A percentile compares a stretch with the other conserved stretches of the same genome.
Evolutionary conservation across 352 stramenopile species (phyloP).

Genomic region (Globisporangium okanoganense): DNA sequence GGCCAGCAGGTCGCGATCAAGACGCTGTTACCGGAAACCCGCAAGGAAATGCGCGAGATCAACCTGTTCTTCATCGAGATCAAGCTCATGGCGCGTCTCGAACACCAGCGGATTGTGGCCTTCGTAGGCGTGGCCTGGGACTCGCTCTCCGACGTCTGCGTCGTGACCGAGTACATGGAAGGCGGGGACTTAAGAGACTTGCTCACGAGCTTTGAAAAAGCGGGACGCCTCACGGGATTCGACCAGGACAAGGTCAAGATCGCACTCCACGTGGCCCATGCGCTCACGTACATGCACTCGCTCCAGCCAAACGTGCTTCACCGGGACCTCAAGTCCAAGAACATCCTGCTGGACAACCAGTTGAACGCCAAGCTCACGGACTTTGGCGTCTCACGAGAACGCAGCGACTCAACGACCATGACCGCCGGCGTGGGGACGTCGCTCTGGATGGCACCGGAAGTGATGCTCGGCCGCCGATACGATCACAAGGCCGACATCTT

Average conservation of each 20-base stretch:
- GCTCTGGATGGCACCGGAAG: no score
- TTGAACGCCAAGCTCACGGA: no score
- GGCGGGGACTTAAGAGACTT: conserved; percentile 33
- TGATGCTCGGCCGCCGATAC: no score
- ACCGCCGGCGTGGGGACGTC: no score
- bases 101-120: conserved; percentile 37
- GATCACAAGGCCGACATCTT: no score
- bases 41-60: conserved; percentile 27
- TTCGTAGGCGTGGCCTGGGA: conserved; percentile 51
- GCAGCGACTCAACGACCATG: no score
- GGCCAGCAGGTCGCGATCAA: conserved; percentile 41
- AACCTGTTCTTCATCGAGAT: conserved; percentile 38
- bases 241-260: conserved; percentile 32
- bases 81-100: conserved; percentile 37
- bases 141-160: conserved; percentile 36
- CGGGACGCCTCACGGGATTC: conserved; percentile 27
- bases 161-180: conserved; percentile 42
- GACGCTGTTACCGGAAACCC: conserved; percentile 24
- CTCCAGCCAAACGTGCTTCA: conserved; percentile 23
- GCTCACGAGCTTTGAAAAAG: conserved; percentile 22
- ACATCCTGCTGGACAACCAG: no score
- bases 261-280: conserved; percentile 24
- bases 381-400: no score
- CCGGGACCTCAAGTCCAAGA: no score
- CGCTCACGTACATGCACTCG: conserved; percentile 38